Evolutionary conservation across 2,329 filamentous ascomycete genomes (phyloP).

Genomic region (Elsinoe fawcettii): DNA sequence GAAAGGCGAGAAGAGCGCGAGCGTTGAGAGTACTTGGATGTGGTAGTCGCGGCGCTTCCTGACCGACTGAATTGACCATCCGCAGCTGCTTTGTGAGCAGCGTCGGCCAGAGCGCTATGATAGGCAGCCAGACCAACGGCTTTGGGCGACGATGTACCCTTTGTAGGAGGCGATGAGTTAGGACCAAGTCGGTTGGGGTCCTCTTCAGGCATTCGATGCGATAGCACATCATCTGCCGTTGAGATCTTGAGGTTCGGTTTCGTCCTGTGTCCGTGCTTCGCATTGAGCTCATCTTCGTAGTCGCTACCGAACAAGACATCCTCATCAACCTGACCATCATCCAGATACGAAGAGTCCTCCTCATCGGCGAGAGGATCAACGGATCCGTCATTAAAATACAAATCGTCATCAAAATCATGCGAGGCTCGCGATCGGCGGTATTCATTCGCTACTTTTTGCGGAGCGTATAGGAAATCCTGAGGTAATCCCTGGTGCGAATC

Average conservation of each 20-base stretch:
- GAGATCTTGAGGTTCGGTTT: slow-evolving; percentile 9
- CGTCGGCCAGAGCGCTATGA: slow-evolving; percentile 75
- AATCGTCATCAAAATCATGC: slow-evolving; percentile 14
- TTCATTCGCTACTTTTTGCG: not conserved
- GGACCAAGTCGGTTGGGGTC: not conserved
- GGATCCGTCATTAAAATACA: slow-evolving; percentile 32
- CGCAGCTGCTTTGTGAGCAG: slow-evolving; percentile 66
- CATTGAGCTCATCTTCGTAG: slow-evolving; percentile 9
- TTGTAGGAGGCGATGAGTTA: not conserved
- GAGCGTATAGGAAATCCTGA: slow-evolving; percentile 12
- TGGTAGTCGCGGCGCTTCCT: slow-evolving; percentile 36
- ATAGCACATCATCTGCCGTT: not conserved
- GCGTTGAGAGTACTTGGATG: slow-evolving; percentile 20
- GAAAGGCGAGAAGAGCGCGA: slow-evolving; percentile 18
- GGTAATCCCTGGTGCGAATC: slow-evolving; percentile 18
- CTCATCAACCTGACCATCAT: slow-evolving; percentile 26
- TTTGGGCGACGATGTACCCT: not conserved
- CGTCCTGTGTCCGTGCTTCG: slow-evolving; percentile 1
- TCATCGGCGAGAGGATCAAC: slow-evolving; percentile 21
- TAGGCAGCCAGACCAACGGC: slow-evolving; percentile 55
- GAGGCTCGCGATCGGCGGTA: slow-evolving; percentile 4
- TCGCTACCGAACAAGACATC: slow-evolving; percentile 27
- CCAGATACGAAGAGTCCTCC: slow-evolving; percentile 19
- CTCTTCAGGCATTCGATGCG: not conserved
- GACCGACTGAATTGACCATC: slow-evolving; percentile 67